Base-by-base conservation (phyloP, 2,329 filamentous ascomycete genomes). In the Colletotrichum lupini region DNA sequence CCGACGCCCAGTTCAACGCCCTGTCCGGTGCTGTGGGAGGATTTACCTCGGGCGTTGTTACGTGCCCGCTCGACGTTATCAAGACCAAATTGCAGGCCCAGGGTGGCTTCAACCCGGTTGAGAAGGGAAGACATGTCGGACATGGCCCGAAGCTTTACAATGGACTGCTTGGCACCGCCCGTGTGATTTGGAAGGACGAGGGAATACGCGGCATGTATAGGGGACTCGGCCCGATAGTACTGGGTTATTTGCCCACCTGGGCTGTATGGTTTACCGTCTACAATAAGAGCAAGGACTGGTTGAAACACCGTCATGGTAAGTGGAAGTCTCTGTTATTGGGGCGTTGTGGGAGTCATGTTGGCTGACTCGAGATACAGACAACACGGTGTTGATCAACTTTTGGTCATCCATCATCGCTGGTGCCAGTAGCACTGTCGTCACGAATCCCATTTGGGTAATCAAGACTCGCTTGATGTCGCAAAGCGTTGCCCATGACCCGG, bases 401-500 rank as follows among this genome's bases (percentile, higher is more conserved):
- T 95, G 94, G 86, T 97, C 97, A 26, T 98, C 97, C 11, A 91
- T 99, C 74, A 90, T 95, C 69, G 97, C 96, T 28, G 97, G 97
- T 66, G 95, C 92, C 74, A 98, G 94, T 85, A 98, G 95, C 77
- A 99, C 97, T 4, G 89, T 98, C 75, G 93, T 93, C 75, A 99
- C 97, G 28, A 99, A 98, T 82, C 97, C 97, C 1, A 99, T 99
- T 74, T 99, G 97, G 97, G 97, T 99, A 49, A 98, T 99, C 85
- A 99, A 99, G 85, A 99, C 97, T 61, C 90, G 97, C 77, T 90
- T 99, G 77, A 98, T 98, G 97, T 98, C 97, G 49, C 97, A 98
- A 85, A 93, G 92, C 89, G 76, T 87, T 83, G 37, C 86, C 84
- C 71, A 75, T n/a, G 59, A 79, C 80, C 88, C 81, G 80, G 86